phyloP scores from a whole-genome alignment of 495 filamentous ascomycete genomes.

The Elaphomyces granulatus region DNA sequence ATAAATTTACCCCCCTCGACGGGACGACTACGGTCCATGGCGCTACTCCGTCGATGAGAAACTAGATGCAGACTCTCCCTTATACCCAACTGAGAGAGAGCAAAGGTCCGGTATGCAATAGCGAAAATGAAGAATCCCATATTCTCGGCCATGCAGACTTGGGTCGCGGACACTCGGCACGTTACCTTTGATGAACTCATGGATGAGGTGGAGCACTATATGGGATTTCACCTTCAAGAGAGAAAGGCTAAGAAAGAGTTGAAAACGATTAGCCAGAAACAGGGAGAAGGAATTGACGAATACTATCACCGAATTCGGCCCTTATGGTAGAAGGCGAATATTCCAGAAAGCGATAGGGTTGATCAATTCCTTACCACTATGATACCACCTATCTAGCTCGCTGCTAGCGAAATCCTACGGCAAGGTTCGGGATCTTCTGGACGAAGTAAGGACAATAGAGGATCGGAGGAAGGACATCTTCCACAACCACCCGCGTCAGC shows the following conservation, averaged over 20 bases:
- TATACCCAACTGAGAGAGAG: neutral
- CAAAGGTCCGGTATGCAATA: neutral
- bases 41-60: neutral
- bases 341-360: neutral
- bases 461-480: neutral
- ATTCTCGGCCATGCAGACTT: neutral
- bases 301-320: neutral
- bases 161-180: neutral
- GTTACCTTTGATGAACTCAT: neutral
- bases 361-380: neutral
- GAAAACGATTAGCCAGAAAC: neutral
- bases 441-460: neutral
- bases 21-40: no score
- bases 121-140: neutral
- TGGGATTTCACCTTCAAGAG: neutral
- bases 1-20: no score
- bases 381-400: neutral
- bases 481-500: neutral
- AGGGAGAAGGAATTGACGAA: neutral
- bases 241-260: neutral
- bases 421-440: neutral
- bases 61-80: neutral
- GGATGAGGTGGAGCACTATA: neutral
- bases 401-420: neutral
- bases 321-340: neutral